Conservation (phyloP, 108 stramenopile genomes). For the Cyclostephanos invisitatus region DNA sequence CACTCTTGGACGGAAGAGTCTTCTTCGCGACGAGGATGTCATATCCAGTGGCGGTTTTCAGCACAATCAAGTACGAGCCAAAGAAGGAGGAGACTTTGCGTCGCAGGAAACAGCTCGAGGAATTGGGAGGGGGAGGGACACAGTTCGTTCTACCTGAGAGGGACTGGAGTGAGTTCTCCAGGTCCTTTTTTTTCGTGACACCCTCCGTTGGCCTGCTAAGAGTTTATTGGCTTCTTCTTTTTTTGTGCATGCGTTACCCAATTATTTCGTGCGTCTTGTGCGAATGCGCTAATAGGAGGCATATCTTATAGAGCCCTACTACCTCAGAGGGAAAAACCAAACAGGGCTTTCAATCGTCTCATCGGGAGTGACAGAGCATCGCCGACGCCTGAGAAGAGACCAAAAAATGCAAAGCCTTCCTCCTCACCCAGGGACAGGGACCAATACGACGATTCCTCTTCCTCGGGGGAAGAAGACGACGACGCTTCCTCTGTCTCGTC, state of each 20-base stretch:
- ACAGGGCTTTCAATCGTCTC: constrained; percentile 48
- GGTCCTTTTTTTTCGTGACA: background rate
- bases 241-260: background rate
- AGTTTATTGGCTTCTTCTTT: background rate
- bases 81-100: constrained; percentile 80
- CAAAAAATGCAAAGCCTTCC: constrained; percentile 10
- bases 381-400: constrained; percentile 14
- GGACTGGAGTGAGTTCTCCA: constrained; percentile 66
- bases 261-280: background rate
- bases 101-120: constrained; percentile 80
- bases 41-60: constrained; percentile 77
- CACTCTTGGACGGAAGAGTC: constrained; percentile 75
- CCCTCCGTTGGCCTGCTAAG: background rate
- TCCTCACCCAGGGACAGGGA: constrained; percentile 16
- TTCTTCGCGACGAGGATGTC: constrained; percentile 73
- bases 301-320: constrained; percentile 75
- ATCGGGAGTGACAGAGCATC: constrained; percentile 12
- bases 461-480: constrained; percentile 20
- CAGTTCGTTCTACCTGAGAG: constrained; percentile 82
- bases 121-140: constrained; percentile 81
- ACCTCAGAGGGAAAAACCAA: constrained; percentile 39
- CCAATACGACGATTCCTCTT: constrained; percentile 14
- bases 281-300: constrained; percentile 40
- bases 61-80: constrained; percentile 84
- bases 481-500: constrained; percentile 16